These are phyloP conservation scores for Parascedosporium putredinis DNA, from an alignment of 2,329 filamentous ascomycete genomes.

Conservation along the genomic window DNA sequence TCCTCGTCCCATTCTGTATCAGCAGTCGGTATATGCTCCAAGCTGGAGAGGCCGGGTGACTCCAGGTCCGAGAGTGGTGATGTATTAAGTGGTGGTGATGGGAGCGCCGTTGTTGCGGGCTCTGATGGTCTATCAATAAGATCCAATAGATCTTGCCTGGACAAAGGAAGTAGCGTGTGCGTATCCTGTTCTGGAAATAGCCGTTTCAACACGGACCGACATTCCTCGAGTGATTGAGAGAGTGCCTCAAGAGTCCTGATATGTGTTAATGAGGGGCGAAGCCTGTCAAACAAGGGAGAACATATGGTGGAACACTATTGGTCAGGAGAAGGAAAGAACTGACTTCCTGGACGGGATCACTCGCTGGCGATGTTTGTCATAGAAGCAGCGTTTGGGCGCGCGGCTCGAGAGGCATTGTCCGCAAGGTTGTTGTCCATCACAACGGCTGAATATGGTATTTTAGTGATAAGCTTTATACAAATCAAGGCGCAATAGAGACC, in stretches of 20 bases:
- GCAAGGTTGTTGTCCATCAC: conserved; percentile 72
- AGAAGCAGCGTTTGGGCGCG: conserved; percentile 67
- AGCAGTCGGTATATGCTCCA: conserved; percentile 60
- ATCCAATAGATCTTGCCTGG: conserved; percentile 48
- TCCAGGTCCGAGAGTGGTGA: conserved; percentile 38
- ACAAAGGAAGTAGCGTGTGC: conserved; percentile 40
- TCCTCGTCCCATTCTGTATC: conserved; percentile 61
- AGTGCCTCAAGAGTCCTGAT: conserved; percentile 48
- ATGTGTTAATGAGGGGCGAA: background rate
- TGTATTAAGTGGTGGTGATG: conserved; percentile 42
- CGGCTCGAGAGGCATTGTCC: conserved; percentile 75
- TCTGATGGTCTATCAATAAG: conserved; percentile 40
- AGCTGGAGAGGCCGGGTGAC: conserved; percentile 36
- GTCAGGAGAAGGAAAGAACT: conserved; percentile 19
- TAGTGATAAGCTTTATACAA: too few relatives aligned
- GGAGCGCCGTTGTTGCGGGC: conserved; percentile 29
- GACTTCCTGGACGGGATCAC: conserved; percentile 71
- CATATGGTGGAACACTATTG: too few relatives aligned
- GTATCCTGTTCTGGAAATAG: conserved; percentile 49
- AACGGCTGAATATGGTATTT: too few relatives aligned
- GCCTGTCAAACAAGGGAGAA: too few relatives aligned
- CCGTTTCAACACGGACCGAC: conserved; percentile 49
- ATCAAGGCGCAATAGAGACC: conserved; percentile 11
- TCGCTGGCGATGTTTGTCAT: conserved; percentile 69
- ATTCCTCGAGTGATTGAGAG: conserved; percentile 56